Conservation (phyloP, 2,329 filamentous ascomycete species). For the Rhinocladiella mackenziei region DNA sequence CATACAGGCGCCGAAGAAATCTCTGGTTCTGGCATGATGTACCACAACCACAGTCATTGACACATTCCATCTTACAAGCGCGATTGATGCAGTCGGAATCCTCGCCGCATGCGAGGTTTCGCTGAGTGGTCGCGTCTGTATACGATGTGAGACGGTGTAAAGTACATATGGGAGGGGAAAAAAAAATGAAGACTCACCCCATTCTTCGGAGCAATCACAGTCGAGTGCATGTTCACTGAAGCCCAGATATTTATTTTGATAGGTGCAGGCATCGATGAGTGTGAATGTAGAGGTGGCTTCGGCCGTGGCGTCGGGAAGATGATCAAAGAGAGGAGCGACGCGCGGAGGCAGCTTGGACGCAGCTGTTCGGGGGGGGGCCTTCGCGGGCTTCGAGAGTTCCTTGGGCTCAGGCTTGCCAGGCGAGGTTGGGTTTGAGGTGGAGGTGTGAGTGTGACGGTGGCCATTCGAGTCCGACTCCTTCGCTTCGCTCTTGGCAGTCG, state of each 20-base stretch:
- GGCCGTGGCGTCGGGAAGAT: slow-evolving; percentile 72
- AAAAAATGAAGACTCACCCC: slow-evolving; percentile 63
- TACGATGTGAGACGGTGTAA: slow-evolving; percentile 32
- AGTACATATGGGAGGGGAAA: neutral
- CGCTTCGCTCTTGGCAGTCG: slow-evolving; percentile 35
- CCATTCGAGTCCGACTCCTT: slow-evolving; percentile 51
- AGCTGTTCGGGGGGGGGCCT: slow-evolving; percentile 66
- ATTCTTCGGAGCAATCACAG: slow-evolving; percentile 92
- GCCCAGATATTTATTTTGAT: slow-evolving; percentile 86
- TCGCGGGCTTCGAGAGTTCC: slow-evolving; percentile 64
- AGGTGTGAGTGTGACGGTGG: slow-evolving; percentile 34
- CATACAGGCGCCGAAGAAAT: slow-evolving; percentile 86
- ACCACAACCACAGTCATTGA: slow-evolving; percentile 82
- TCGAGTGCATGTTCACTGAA: slow-evolving; percentile 89
- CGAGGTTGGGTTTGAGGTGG: slow-evolving; percentile 53
- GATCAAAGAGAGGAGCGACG: slow-evolving; percentile 63
- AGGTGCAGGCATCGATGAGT: slow-evolving; percentile 78
- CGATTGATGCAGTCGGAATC: slow-evolving; percentile 98
- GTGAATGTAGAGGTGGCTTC: slow-evolving; percentile 75
- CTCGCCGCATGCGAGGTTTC: slow-evolving; percentile 85
- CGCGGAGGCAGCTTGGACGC: slow-evolving; percentile 65
- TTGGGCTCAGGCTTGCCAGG: slow-evolving; percentile 51
- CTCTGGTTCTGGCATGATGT: slow-evolving; percentile 87
- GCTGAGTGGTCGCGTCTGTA: slow-evolving; percentile 48
- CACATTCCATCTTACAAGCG: slow-evolving; percentile 95